A percentile compares a stretch with the other conserved stretches of the same genome.
Evolutionary conservation across 1,284 basidiomycete species (phyloP).

Genomic region (Heliocybe sulcata): DNA sequence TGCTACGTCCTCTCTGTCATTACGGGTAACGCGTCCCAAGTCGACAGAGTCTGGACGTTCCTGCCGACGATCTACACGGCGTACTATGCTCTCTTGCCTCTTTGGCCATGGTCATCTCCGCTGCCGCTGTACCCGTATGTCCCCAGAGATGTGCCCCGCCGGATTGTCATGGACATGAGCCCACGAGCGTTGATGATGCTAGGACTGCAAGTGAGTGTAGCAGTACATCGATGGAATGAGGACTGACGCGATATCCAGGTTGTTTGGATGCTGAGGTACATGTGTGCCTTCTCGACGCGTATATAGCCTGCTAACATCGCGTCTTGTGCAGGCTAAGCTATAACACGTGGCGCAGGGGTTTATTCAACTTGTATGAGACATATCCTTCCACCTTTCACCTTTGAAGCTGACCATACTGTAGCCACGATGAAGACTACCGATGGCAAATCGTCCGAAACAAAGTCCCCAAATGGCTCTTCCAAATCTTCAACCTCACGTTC

Average conservation of each 20-base stretch:
- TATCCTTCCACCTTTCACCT: background rate
- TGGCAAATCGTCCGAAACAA: slow-evolving; percentile 74
- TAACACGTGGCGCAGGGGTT: slow-evolving; percentile 80
- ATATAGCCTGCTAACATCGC: slow-evolving; percentile 11
- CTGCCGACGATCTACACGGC: slow-evolving; percentile 74
- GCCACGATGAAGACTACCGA: slow-evolving; percentile 84
- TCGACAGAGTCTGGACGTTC: slow-evolving; percentile 61
- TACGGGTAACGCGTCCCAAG: slow-evolving; percentile 81
- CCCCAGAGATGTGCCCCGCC: slow-evolving; percentile 38
- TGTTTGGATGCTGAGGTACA: slow-evolving; percentile 61
- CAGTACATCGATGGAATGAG: too few relatives aligned
- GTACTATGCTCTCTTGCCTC: slow-evolving; percentile 66
- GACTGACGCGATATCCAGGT: slow-evolving; percentile 21
- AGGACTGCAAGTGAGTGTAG: slow-evolving; percentile 38
- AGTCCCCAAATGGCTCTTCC: slow-evolving; percentile 67
- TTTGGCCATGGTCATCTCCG: slow-evolving; percentile 44
- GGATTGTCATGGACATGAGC: slow-evolving; percentile 41
- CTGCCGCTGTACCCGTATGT: slow-evolving; percentile 48
- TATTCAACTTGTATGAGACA: slow-evolving; percentile 61
- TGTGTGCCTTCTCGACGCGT: slow-evolving; percentile 4
- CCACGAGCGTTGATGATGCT: slow-evolving; percentile 71
- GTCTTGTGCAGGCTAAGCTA: slow-evolving; percentile 54
- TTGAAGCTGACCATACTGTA: slow-evolving; percentile 12
- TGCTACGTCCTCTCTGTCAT: slow-evolving; percentile 55
- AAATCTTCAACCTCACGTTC: slow-evolving; percentile 77